Conservation (phyloP, 73 alveolate genomes). For the Stentor roeselii region DNA sequence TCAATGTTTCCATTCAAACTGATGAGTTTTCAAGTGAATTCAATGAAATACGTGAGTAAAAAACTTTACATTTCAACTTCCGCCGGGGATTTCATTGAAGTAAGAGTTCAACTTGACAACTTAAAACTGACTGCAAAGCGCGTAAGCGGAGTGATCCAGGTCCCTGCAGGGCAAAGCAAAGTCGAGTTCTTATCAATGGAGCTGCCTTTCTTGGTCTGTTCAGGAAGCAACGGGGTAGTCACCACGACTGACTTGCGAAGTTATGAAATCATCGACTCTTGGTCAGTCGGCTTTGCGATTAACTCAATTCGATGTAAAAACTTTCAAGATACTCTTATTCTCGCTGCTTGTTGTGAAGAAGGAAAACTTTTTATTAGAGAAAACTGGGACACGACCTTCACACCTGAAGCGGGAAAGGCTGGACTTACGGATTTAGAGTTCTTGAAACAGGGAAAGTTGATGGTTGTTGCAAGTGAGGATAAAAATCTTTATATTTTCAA, state of each 20-base stretch:
- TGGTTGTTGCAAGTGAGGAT: constrained; percentile 73
- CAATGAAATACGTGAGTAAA: constrained; percentile 58
- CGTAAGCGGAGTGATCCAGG: constrained; percentile 59
- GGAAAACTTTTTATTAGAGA: constrained; percentile 75
- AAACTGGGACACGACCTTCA: constrained; percentile 83
- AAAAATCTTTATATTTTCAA: constrained; percentile 58
- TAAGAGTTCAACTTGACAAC: constrained; percentile 44
- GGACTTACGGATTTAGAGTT: constrained; percentile 71
- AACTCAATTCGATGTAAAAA: constrained; percentile 64
- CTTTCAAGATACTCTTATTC: constrained; percentile 67
- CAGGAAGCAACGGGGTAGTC: constrained; percentile 76
- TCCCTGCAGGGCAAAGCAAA: constrained; percentile 61
- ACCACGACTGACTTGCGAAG: constrained; percentile 66
- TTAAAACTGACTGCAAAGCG: constrained; percentile 57
- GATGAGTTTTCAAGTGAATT: constrained; percentile 60
- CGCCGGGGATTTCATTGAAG: constrained; percentile 82
- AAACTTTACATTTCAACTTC: constrained; percentile 60
- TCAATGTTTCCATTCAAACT: constrained; percentile 57
- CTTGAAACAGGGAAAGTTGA: constrained; percentile 59
- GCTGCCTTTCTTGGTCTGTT: constrained; percentile 58
- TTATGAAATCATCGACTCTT: constrained; percentile 80
- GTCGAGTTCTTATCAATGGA: constrained; percentile 59
- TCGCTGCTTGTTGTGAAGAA: constrained; percentile 80
- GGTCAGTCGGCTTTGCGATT: constrained; percentile 71
- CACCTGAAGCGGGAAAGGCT: constrained; percentile 67